Percentiles rank a stretch among this genome's conserved stretches.
Conservation (phyloP, 1,139 yeast genomes). For the Taphrina pruni region DNA sequence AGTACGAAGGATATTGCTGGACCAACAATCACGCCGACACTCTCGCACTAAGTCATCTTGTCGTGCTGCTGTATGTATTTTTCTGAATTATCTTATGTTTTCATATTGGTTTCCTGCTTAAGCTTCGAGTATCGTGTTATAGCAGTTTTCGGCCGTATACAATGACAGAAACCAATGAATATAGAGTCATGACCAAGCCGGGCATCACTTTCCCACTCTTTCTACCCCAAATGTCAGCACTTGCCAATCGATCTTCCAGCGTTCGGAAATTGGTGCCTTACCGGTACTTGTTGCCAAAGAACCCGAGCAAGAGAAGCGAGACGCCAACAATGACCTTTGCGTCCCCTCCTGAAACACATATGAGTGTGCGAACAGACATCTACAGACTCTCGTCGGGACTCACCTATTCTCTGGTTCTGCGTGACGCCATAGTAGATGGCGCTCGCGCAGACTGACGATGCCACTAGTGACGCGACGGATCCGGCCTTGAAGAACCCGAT, state of each 20-base stretch:
- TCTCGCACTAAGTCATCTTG: background rate
- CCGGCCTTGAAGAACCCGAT: slow-evolving; percentile 38
- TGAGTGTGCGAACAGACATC: no score
- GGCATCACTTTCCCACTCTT: slow-evolving; percentile 37
- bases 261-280: background rate
- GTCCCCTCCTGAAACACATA: no score
- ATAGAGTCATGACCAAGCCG: slow-evolving; percentile 24
- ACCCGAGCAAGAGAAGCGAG: slow-evolving; percentile 14
- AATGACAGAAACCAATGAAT: slow-evolving; percentile 25
- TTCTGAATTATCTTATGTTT: background rate
- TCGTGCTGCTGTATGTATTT: background rate
- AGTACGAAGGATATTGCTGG: slow-evolving; percentile 1
- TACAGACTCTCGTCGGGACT: no score
- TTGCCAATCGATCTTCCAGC: background rate
- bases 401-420: slow-evolving; percentile 23
- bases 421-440: slow-evolving; percentile 31
- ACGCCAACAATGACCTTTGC: slow-evolving; percentile 16
- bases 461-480: slow-evolving; percentile 36
- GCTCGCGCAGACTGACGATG: slow-evolving; percentile 33
- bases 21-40: background rate
- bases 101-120: background rate
- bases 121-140: background rate
- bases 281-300: slow-evolving; percentile 32
- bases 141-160: slow-evolving; percentile 27
- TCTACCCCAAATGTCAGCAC: background rate